These are phyloP conservation scores for Noccaea bulbosa DNA, from an alignment of 345 rosid genomes.

Conservation along the genomic window DNA sequence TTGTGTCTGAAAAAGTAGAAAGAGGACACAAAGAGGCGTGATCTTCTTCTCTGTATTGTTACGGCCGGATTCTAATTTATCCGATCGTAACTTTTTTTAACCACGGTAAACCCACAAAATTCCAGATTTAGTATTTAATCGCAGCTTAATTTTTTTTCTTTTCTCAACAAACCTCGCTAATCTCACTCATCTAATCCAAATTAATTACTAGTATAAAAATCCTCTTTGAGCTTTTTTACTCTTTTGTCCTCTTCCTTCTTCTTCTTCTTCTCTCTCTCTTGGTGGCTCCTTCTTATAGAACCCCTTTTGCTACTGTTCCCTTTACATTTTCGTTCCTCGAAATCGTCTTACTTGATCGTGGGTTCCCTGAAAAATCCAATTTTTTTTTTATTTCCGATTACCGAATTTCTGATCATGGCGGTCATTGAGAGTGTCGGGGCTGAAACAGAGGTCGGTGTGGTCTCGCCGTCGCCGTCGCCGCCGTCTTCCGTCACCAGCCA, in stretches of 20 bases:
- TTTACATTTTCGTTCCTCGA: conserved; percentile 12
- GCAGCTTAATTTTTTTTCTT: background rate
- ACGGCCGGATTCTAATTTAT: conserved; percentile 19
- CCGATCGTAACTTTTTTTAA: background rate
- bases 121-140: conserved; percentile 3
- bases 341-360: conserved; percentile 35
- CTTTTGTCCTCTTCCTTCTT: conserved; percentile 37
- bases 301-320: conserved; percentile 30
- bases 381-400: conserved; percentile 13
- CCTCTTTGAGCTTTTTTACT: background rate
- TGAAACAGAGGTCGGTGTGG: conserved; percentile 39
- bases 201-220: conserved; percentile 14
- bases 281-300: conserved; percentile 31
- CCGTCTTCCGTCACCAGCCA: conserved; percentile 47
- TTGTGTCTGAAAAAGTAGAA: conserved; percentile 22
- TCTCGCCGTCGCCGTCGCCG: conserved; percentile 46
- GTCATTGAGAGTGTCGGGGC: conserved; percentile 58
- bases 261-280: conserved; percentile 27
- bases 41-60: conserved; percentile 10
- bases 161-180: conserved; percentile 20
- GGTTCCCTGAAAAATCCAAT: conserved; percentile 29
- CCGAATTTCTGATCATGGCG: conserved; percentile 52
- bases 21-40: conserved; percentile 10
- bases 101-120: conserved; percentile 13
- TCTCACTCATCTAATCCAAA: conserved; percentile 5